phyloP scores from a whole-genome alignment of 352 stramenopile species.

The Ophiocytium majus region DNA sequence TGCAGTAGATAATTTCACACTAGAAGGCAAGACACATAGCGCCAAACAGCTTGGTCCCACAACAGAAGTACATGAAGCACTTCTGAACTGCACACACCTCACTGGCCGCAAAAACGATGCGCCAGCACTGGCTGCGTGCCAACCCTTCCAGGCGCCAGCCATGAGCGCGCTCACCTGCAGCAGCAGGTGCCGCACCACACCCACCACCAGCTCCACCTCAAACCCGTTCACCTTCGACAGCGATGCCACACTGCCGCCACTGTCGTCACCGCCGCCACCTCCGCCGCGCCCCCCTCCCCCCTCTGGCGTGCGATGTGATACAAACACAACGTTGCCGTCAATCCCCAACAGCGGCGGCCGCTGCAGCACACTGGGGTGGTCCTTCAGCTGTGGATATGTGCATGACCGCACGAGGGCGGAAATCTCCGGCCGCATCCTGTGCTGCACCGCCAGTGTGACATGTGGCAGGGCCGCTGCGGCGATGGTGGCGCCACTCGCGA shows the following conservation, averaged over 20 bases:
- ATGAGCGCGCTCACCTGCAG: constrained; percentile 66
- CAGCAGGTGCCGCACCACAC: constrained; percentile 65
- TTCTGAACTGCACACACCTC: no score
- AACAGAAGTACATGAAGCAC: no score
- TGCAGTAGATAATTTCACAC: no score
- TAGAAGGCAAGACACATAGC: no score
- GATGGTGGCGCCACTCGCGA: background rate
- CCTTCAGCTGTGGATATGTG: constrained; percentile 63
- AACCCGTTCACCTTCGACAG: constrained; percentile 56
- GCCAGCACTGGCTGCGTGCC: no score
- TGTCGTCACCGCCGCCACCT: background rate
- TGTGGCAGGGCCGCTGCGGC: constrained; percentile 8
- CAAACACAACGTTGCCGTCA: constrained; percentile 53
- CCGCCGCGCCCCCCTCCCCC: background rate
- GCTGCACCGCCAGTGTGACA: constrained; percentile 62
- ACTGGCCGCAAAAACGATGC: no score
- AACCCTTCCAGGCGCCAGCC: no score
- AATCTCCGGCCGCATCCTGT: constrained; percentile 70
- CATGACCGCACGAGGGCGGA: constrained; percentile 33
- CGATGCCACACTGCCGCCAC: background rate
- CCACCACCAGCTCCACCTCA: constrained; percentile 65
- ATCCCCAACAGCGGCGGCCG: constrained; percentile 58
- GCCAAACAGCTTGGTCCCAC: no score
- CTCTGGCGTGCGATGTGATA: constrained; percentile 30
- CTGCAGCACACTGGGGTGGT: constrained; percentile 60